These are phyloP conservation scores for Houttuynia cordata DNA, from an alignment of 164 flowering plant species.

Conservation along the genomic window DNA sequence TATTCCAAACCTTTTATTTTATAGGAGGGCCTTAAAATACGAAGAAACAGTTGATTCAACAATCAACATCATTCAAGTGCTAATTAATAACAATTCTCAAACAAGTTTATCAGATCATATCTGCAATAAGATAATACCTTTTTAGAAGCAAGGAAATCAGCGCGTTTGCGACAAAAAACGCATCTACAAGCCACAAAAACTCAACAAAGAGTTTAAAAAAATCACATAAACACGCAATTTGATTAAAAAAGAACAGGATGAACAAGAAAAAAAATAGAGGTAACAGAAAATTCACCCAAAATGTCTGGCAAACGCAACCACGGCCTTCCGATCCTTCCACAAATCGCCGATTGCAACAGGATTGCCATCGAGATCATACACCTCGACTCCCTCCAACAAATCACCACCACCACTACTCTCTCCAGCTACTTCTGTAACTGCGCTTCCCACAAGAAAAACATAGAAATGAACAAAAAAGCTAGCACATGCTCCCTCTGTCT, in stretches of 20 bases:
- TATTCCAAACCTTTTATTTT: too few species aligned
- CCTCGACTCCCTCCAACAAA: conserved; percentile 45
- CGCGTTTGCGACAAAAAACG: conserved; percentile 83
- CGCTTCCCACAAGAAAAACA: neutral
- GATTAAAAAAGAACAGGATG: neutral
- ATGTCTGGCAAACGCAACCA: conserved; percentile 94
- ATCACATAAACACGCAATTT: neutral
- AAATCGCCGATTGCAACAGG: conserved; percentile 60
- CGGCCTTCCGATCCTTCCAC: conserved; percentile 93
- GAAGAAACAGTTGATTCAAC: too few species aligned
- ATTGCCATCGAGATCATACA: conserved; percentile 62
- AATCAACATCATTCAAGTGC: too few species aligned
- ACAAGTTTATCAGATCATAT: neutral
- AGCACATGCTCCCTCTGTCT: too few species aligned
- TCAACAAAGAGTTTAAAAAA: neutral
- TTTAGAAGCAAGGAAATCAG: conserved; percentile 78
- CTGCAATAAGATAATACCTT: conserved; percentile 34
- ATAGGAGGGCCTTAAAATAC: too few species aligned
- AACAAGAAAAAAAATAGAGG: neutral
- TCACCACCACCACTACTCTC: conserved; percentile 20
- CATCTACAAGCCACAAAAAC: conserved; percentile 37
- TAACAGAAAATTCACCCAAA: conserved; percentile 42
- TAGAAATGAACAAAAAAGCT: too few species aligned
- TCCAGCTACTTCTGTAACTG: neutral
- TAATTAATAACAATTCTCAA: neutral